Conservation (phyloP, 371 early-diverging fungal genomes). For the Rhizomucor pusillus region DNA sequence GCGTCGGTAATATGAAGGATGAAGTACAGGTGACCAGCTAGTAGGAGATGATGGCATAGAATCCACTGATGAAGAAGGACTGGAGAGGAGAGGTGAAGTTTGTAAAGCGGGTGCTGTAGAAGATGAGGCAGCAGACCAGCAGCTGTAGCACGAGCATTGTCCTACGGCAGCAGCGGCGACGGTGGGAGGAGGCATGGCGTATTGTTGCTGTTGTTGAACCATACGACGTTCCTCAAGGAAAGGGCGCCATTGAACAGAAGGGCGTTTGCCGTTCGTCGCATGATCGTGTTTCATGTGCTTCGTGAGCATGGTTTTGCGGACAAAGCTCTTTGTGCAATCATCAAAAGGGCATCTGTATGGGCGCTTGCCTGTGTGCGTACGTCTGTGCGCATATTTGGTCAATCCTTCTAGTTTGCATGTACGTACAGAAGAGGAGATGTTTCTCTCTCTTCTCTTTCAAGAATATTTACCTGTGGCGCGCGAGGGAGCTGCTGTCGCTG, state of each 20-base stretch:
- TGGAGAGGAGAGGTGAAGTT: slow-evolving; percentile 15
- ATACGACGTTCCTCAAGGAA: slow-evolving; percentile 43
- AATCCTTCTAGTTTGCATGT: too few species aligned
- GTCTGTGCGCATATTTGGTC: slow-evolving; percentile 18
- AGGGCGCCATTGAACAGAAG: slow-evolving; percentile 47
- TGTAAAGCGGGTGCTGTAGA: slow-evolving; percentile 16
- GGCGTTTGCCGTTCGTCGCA: slow-evolving; percentile 33
- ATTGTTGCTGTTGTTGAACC: slow-evolving; percentile 29
- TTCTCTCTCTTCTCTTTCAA: not conserved
- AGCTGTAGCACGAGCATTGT: not conserved
- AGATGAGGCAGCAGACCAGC: slow-evolving; percentile 1
- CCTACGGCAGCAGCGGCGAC: slow-evolving; percentile 5
- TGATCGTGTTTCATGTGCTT: slow-evolving; percentile 59
- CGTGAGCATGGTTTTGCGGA: slow-evolving; percentile 67
- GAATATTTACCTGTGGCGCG: slow-evolving; percentile 37
- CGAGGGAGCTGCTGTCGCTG: slow-evolving; percentile 62
- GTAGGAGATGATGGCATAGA: slow-evolving; percentile 18
- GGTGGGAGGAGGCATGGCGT: slow-evolving; percentile 12
- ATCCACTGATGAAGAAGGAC: slow-evolving; percentile 17
- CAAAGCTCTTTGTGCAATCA: slow-evolving; percentile 64
- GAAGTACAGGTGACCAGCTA: not conserved
- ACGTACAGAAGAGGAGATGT: not conserved
- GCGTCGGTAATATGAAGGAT: not conserved
- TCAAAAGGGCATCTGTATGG: slow-evolving; percentile 66
- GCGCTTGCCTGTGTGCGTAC: slow-evolving; percentile 72